phyloP scores from a whole-genome alignment of 331 rosid genomes.

The Rhamnella rubrinervis region DNA sequence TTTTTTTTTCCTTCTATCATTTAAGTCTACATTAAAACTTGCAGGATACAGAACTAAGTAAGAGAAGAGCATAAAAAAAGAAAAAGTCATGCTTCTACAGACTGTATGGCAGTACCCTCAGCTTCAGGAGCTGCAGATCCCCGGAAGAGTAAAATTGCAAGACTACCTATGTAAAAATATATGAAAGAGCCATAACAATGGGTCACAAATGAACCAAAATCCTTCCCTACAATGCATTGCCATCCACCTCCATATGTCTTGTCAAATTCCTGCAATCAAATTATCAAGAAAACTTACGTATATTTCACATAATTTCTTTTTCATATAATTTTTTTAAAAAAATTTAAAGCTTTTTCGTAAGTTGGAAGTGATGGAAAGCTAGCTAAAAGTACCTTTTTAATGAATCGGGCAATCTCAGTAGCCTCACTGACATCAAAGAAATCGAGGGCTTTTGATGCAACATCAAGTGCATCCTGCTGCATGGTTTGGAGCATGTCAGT shows the following conservation, averaged over 20 bases:
- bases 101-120: constrained; percentile 32
- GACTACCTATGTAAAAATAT: constrained; percentile 70
- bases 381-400: constrained; percentile 50
- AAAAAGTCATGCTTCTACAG: constrained; percentile 32
- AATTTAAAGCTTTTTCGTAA: not conserved
- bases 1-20: not conserved
- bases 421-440: constrained; percentile 79
- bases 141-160: constrained; percentile 74
- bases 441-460: constrained; percentile 88
- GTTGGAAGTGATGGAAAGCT: not conserved
- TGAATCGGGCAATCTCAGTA: constrained; percentile 77
- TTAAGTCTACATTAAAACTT: not conserved
- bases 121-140: constrained; percentile 57
- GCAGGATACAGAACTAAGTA: not conserved
- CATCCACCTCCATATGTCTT: constrained; percentile 65
- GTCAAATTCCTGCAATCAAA: constrained; percentile 69
- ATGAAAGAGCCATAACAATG: constrained; percentile 78
- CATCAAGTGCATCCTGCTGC: constrained; percentile 72
- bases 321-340: not conserved
- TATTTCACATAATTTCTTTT: not conserved
- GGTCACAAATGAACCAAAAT: constrained; percentile 91
- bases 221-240: constrained; percentile 93
- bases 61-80: not conserved
- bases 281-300: not conserved
- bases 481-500: constrained; percentile 79